Conservation (phyloP, 2,329 filamentous ascomycete genomes). For the Cordyceps javanica region DNA sequence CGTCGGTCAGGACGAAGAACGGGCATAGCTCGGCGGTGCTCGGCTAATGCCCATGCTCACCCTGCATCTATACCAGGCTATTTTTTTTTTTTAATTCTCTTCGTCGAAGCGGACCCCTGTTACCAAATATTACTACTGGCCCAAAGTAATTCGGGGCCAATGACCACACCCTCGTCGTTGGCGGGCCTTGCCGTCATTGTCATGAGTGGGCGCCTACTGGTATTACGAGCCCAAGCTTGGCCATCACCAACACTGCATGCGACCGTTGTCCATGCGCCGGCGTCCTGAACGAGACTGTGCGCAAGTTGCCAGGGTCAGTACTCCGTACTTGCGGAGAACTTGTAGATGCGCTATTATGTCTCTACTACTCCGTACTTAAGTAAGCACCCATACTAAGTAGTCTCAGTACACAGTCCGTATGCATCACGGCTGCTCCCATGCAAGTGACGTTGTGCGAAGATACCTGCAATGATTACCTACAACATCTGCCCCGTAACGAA, state of each 20-base stretch:
- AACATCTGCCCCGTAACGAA: too few relatives aligned
- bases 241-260: neutral
- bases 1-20: neutral
- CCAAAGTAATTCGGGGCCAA: neutral
- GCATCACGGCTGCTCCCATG: too few relatives aligned
- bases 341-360: too few relatives aligned
- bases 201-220: neutral
- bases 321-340: too few relatives aligned
- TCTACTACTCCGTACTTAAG: too few relatives aligned
- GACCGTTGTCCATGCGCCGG: neutral
- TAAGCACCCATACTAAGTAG: too few relatives aligned
- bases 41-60: neutral
- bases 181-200: neutral
- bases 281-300: too few relatives aligned
- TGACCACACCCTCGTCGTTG: neutral
- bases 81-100: too few relatives aligned
- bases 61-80: neutral
- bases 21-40: constrained; percentile 11
- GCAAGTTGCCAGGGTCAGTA: too few relatives aligned
- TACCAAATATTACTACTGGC: neutral
- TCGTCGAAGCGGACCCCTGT: neutral
- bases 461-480: too few relatives aligned
- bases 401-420: too few relatives aligned
- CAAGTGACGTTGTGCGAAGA: too few relatives aligned
- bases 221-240: neutral